phyloP scores from a whole-genome alignment of 805 yeast genomes.

The Cyberlindnera japonica region DNA sequence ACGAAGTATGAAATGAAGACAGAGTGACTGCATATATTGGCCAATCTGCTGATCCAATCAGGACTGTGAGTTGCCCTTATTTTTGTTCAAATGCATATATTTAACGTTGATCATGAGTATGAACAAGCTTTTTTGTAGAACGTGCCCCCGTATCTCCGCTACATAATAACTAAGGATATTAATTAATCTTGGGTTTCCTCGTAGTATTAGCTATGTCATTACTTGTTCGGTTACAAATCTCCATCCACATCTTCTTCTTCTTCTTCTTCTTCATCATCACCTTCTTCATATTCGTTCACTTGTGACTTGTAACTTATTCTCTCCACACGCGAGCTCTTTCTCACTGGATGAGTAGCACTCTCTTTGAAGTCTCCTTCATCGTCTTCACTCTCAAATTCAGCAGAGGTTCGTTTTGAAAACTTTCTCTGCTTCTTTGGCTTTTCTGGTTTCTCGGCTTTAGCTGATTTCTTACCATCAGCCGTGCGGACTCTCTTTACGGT shows the following conservation, averaged over 20 bases:
- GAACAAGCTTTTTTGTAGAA: no score
- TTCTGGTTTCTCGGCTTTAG: constrained; percentile 16
- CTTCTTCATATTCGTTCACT: constrained; percentile 18
- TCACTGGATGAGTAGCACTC: background rate
- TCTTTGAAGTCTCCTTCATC: no score
- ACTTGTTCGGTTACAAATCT: background rate
- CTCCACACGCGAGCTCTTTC: constrained; percentile 36
- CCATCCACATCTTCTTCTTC: constrained; percentile 9
- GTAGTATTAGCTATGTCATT: no score
- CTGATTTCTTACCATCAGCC: constrained; percentile 11
- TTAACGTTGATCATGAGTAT: no score
- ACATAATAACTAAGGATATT: no score
- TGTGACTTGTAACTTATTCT: constrained; percentile 35
- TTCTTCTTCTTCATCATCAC: constrained; percentile 19
- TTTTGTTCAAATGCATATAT: no score
- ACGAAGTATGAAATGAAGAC: background rate
- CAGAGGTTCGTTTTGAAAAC: constrained; percentile 1
- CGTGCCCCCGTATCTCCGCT: no score
- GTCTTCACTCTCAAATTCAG: constrained; percentile 24
- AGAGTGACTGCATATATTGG: background rate
- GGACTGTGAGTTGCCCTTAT: no score
- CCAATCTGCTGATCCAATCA: background rate
- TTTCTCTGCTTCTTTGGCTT: constrained; percentile 13
- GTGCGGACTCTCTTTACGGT: constrained; percentile 17
- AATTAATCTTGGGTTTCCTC: no score